A percentile compares a stretch with the other conserved stretches of the same genome.
phyloP scores from a whole-genome alignment of 2,329 filamentous ascomycete genomes.

The Macroventuria anomochaeta region DNA sequence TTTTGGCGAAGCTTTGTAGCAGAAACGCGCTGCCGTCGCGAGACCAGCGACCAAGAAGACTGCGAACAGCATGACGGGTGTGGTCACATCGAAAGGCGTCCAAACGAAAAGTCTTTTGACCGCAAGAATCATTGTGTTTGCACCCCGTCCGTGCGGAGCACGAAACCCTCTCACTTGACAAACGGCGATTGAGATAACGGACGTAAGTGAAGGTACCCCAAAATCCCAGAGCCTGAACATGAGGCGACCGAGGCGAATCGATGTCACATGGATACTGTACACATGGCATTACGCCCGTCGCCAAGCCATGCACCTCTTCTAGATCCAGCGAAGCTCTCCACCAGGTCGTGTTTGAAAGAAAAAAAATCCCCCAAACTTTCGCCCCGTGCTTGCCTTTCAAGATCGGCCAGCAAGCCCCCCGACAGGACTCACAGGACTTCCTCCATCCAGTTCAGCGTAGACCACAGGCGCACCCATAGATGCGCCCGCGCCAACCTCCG shows the following conservation, averaged over 20 bases:
- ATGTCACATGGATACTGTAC: neutral
- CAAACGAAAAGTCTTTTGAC: too few relatives aligned
- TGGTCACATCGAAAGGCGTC: too few relatives aligned
- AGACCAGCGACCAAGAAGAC: neutral
- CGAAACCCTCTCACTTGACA: neutral
- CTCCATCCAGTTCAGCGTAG: constrained; percentile 2
- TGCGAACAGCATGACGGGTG: constrained; percentile 4
- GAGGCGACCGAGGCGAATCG: neutral
- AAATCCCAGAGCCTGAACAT: neutral
- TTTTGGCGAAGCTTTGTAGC: neutral
- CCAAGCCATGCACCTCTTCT: neutral
- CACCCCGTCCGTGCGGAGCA: neutral
- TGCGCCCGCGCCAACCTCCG: neutral
- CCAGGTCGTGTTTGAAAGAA: neutral
- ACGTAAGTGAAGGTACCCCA: constrained; percentile 1
- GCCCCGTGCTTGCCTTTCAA: too few relatives aligned
- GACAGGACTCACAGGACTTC: neutral
- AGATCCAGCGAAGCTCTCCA: neutral
- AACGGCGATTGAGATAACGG: neutral
- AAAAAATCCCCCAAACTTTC: too few relatives aligned
- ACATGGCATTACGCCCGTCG: neutral
- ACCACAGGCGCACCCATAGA: neutral
- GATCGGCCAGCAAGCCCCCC: neutral
- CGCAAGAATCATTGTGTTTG: too few relatives aligned
- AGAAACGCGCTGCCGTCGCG: neutral